Base-by-base conservation (phyloP, 768 basidiomycete species). In the Asterophora parasitica region DNA sequence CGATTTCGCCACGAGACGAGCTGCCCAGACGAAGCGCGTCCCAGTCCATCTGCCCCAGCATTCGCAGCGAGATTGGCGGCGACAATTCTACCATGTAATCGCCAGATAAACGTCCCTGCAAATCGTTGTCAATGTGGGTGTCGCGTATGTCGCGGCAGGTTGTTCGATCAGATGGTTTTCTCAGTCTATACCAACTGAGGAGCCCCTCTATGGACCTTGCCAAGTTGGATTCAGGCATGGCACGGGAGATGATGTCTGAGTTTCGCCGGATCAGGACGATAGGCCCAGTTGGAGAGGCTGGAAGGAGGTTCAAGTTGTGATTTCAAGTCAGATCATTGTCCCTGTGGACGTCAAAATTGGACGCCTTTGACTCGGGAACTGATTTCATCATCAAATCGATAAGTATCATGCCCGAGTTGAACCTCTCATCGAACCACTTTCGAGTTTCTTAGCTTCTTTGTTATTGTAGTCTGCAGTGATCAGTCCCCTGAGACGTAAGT, bases 301-400 rank as follows among this genome's bases (percentile, higher is more conserved):
- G 35, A 30, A 38, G 34, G 46, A 48, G 31, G 46, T 48, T 52
- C 38, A 16, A 26, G 32, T n/a, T n/a, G 42, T 20, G 30, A 8
- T 12, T 31, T 3, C 4, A 9, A 31, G 33, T 8, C 15, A 43
- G 30, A 52, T 48, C 42, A 38, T 48, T 40, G 46, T 44, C 32
- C 31, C 20, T 37, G n/a, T n/a, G n/a, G 36, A 44, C 16, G 26
- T 31, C 42, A 12, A 30, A 26, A 26, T 30, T 6, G 40, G 40
- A 26, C 35, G 37, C 28, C 28, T n/a, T 37, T 52, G 40, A 52
- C 51, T 52, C 51, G 51, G 50, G 51, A 41, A 23, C n/a, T 44
- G 30, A 38, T 27, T 20, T 45, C 23, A 27, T 45, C 30, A 42
- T 44, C 17, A 19, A 16, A 12, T 4, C 1, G 27, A 28, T n/a